Evolutionary conservation across 768 basidiomycete genomes (phyloP).

Genomic region (Auricularia heimuer): DNA sequence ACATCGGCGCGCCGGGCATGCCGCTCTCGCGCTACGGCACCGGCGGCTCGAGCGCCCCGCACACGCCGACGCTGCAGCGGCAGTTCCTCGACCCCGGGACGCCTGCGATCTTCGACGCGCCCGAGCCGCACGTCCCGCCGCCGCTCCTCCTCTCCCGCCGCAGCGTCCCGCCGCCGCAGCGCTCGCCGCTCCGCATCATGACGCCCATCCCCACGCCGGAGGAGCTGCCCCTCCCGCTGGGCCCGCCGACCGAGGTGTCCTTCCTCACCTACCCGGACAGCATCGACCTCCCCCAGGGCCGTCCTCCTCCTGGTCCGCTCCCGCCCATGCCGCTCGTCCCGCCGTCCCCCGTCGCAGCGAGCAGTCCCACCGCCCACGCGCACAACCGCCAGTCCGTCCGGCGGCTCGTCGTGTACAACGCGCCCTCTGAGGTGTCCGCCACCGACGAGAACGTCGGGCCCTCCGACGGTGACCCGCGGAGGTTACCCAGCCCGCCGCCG

Average conservation of each 20-base stretch:
- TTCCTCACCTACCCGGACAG: background rate
- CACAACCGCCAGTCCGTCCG: background rate
- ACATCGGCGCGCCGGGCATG: background rate
- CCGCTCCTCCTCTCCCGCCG: background rate
- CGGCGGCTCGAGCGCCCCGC: background rate
- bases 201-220: background rate
- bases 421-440: background rate
- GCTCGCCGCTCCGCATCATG: background rate
- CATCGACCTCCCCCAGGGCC: background rate
- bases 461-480: background rate
- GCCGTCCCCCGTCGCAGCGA: background rate
- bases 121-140: background rate
- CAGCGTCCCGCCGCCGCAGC: background rate
- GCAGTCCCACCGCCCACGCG: background rate
- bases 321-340: background rate
- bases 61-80: background rate
- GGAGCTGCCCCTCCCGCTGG: background rate
- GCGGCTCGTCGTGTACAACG: slow-evolving; percentile 1
- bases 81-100: background rate
- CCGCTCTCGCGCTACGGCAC: background rate
- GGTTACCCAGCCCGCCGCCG: background rate
- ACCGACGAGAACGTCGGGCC: background rate
- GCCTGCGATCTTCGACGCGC: background rate
- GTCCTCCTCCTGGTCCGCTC: background rate
- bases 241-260: background rate